These are phyloP conservation scores for Cynara cardunculus DNA, from an alignment of 129 eudicot genomes.

Conservation along the genomic window DNA sequence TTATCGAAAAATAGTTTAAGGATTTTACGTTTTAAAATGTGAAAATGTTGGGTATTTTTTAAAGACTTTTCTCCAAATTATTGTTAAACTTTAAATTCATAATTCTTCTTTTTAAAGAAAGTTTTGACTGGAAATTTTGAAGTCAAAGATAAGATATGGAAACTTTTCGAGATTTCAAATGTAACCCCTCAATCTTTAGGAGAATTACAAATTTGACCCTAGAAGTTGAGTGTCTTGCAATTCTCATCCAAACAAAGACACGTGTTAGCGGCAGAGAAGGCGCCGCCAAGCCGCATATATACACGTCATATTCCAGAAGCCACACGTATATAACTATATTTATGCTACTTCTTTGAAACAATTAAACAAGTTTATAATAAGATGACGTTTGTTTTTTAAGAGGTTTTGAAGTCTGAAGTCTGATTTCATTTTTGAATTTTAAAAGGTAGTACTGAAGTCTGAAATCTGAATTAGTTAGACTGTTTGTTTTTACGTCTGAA, in stretches of 20 bases:
- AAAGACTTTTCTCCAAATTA: too few species aligned
- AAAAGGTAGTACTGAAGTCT: too few species aligned
- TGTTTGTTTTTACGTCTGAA: too few species aligned
- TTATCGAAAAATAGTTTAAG: too few species aligned
- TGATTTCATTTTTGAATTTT: too few species aligned
- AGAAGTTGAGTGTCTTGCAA: background rate
- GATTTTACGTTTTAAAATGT: too few species aligned
- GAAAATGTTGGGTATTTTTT: too few species aligned
- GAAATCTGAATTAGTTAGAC: too few species aligned
- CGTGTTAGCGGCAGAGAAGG: conserved; percentile 6
- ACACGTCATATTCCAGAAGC: background rate
- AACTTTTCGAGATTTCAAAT: background rate
- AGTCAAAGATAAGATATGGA: background rate
- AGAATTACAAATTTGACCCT: background rate
- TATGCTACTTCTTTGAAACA: background rate
- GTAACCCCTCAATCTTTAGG: background rate
- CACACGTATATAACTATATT: conserved; percentile 1
- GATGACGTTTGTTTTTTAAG: too few species aligned
- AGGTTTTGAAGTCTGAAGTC: too few species aligned
- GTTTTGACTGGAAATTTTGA: background rate
- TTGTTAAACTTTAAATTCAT: too few species aligned
- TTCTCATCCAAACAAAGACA: background rate
- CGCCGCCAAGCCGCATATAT: conserved; percentile 8
- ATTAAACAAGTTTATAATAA: background rate
- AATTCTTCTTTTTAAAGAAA: too few species aligned